Base-by-base conservation (phyloP, 179 eudicot species). In the Spinacia oleracea region DNA sequence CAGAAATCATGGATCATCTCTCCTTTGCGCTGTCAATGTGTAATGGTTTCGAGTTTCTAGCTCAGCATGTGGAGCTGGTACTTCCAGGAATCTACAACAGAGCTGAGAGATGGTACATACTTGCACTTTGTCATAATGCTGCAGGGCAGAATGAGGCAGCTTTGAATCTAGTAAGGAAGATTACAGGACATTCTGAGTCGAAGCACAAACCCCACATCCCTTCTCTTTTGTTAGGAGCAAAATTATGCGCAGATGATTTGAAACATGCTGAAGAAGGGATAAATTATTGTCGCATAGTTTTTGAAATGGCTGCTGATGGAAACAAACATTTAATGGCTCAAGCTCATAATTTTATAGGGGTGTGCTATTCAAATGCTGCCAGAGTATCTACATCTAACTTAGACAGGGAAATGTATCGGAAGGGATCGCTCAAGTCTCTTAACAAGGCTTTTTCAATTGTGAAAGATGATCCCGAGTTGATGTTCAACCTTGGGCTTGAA, bases 61-160 rank as follows among this genome's bases (percentile, higher is more conserved):
- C 92, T 27, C 81, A 85, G 53, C 88, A 89, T 78, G 77, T 95
- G 62, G 98, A 95, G 86, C 91, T 87, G 76, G 87, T 83, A 43
- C 89, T 93, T 66, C 97, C 98, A 3, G 91, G 98, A 34, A 77
- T 81, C 15, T 95, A 88, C 72, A 75, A 68, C 48, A 87, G 97
- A 67, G 86, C 86, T 10, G 95, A 90, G 85, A 90, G 95, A 80
- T 95, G 98, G 98, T 95, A 89, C 81, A 81, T 87, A 83, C 98
- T 95, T 63, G 90, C 97, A 71, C 93, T 95, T 68, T 93, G 97
- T 83, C 91, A 93, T 80, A 82, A 89, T 72, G 91, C 98, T 74
- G 90, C 91, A 23, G 97, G 93, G 32, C 91, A 93, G 76, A 82
- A 82, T 66, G 86, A 89, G 23, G 81, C 83, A 21, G 93, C 97